A percentile compares a stretch with the other conserved stretches of the same genome.
These are phyloP conservation scores for Dendrocalamus sinicus DNA, from an alignment of 176 grass and related monocot species.

Conservation along the genomic window DNA sequence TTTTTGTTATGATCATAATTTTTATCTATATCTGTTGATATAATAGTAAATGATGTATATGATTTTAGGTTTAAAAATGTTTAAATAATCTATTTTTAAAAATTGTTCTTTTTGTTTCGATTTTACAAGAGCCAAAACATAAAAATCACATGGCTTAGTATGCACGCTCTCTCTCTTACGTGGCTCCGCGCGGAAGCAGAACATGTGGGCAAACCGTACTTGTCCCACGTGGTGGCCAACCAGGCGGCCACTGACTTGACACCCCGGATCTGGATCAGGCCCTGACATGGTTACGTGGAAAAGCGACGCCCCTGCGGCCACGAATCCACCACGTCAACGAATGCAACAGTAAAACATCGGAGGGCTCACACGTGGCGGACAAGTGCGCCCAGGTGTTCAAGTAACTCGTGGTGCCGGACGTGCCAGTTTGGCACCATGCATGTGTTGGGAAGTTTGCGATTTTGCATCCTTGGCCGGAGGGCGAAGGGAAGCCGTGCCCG, in stretches of 20 bases:
- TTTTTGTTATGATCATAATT: too few species aligned
- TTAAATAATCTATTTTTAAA: too few species aligned
- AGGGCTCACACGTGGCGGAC: background rate
- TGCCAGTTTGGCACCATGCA: background rate
- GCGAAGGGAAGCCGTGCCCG: background rate
- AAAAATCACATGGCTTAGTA: background rate
- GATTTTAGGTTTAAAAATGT: too few species aligned
- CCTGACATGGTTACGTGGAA: slow-evolving; percentile 30
- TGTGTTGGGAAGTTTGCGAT: too few species aligned
- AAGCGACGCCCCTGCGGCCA: slow-evolving; percentile 19
- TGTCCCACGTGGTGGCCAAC: slow-evolving; percentile 8
- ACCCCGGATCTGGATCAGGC: slow-evolving; percentile 9
- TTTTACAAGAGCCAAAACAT: too few species aligned
- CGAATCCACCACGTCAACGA: slow-evolving; percentile 23
- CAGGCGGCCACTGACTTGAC: background rate
- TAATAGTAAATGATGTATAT: accelerated
- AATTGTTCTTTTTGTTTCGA: too few species aligned
- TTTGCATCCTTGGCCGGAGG: background rate
- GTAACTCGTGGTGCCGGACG: slow-evolving; percentile 37
- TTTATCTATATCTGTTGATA: too few species aligned
- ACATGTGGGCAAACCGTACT: background rate
- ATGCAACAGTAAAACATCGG: background rate
- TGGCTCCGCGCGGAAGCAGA: slow-evolving; percentile 5
- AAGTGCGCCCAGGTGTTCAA: background rate
- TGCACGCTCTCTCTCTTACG: background rate